phyloP scores from a whole-genome alignment of 257 asterid species.

The Galeopsis tetrahit region DNA sequence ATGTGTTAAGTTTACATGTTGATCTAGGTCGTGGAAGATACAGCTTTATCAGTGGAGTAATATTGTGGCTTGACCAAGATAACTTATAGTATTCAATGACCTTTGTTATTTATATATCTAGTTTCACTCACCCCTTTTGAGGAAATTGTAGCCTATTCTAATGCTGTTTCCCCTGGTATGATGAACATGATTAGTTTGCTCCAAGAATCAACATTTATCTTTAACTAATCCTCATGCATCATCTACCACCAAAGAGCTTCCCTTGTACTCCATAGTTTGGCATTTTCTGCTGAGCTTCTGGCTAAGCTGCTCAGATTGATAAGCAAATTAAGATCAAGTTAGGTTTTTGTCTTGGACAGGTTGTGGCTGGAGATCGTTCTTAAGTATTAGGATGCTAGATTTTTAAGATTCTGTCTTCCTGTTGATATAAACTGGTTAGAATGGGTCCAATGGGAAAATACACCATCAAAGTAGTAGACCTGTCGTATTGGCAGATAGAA shows the following conservation, averaged over 20 bases:
- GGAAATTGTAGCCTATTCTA: neutral
- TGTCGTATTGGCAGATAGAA: neutral
- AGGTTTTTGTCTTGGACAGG: neutral
- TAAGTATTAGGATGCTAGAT: slow-evolving; percentile 10
- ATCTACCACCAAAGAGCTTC: neutral
- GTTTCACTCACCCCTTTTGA: neutral
- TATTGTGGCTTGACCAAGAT: slow-evolving; percentile 26
- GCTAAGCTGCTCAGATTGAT: slow-evolving; percentile 5
- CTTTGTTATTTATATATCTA: neutral
- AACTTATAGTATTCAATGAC: neutral
- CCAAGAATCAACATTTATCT: neutral
- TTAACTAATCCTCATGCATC: neutral
- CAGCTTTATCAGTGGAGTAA: slow-evolving; percentile 10
- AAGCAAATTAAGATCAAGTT: neutral
- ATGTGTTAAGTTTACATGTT: slow-evolving; percentile 15
- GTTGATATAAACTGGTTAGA: slow-evolving; percentile 24
- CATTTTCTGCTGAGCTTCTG: slow-evolving; percentile 3
- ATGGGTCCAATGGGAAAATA: neutral
- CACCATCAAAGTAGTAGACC: neutral
- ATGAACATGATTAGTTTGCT: slow-evolving; percentile 2
- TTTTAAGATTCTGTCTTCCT: neutral
- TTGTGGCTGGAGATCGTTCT: slow-evolving; percentile 14
- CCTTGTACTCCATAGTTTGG: neutral
- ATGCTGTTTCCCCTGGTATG: neutral
- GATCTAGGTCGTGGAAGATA: slow-evolving; percentile 25